Conservation (phyloP, 805 yeast genomes). For the Zygosaccharomyces bisporus region DNA sequence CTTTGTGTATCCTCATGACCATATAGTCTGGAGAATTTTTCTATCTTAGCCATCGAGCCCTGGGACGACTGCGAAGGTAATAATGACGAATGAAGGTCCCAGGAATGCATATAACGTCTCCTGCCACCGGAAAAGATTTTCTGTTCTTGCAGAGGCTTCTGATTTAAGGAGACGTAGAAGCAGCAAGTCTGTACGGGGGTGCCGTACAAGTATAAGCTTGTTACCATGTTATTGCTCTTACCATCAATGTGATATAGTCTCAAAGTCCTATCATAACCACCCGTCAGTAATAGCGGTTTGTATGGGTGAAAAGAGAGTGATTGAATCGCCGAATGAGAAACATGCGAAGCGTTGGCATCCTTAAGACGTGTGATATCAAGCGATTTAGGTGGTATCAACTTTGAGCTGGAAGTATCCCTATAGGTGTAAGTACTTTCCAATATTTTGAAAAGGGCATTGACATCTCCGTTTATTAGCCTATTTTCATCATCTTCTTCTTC, state of each 20-base stretch:
- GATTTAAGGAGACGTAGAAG: constrained; percentile 29
- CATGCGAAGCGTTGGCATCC: constrained; percentile 74
- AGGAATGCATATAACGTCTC: constrained; percentile 84
- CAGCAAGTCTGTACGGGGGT: constrained; percentile 75
- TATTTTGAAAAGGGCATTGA: constrained; percentile 40
- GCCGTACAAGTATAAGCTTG: constrained; percentile 73
- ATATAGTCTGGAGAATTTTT: constrained; percentile 82
- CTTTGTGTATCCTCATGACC: constrained; percentile 86
- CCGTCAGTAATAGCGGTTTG: constrained; percentile 73
- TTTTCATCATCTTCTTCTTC: constrained; percentile 28
- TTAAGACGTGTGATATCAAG: constrained; percentile 77
- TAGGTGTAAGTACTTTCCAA: constrained; percentile 40
- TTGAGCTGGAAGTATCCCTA: constrained; percentile 41
- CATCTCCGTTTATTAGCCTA: constrained; percentile 38
- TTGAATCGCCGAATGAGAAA: constrained; percentile 80
- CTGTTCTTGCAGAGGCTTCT: constrained; percentile 36
- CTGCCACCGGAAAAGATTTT: constrained; percentile 81
- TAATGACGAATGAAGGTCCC: constrained; percentile 72
- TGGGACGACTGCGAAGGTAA: constrained; percentile 12
- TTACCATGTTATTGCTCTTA: constrained; percentile 70
- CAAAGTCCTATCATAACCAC: constrained; percentile 87
- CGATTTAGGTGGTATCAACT: constrained; percentile 62
- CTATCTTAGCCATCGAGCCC: constrained; percentile 45
- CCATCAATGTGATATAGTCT: constrained; percentile 91
- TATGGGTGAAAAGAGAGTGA: constrained; percentile 78